Evolutionary conservation across 352 stramenopile species (phyloP).

Genomic region (Globisporangium abappressorium): DNA sequence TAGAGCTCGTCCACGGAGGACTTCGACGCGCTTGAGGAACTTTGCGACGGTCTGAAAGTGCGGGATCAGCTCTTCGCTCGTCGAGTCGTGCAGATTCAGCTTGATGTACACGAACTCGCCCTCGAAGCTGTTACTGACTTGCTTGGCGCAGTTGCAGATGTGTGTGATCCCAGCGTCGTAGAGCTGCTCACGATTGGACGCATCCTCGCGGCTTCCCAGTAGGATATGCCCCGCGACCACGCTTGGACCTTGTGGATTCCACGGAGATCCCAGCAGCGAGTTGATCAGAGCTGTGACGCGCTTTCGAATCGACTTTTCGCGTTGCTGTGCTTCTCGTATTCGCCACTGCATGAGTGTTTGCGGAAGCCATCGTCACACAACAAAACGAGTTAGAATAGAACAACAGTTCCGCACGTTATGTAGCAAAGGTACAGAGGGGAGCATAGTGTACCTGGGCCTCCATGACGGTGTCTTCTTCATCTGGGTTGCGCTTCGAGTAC

Average conservation of each 20-base stretch:
- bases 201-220: conserved; percentile 43
- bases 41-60: conserved; percentile 51
- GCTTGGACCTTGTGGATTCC: conserved; percentile 20
- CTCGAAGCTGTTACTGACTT: conserved; percentile 57
- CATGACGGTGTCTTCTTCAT: conserved; percentile 50
- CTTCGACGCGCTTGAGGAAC: conserved; percentile 54
- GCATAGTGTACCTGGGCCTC: conserved; percentile 29
- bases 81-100: conserved; percentile 44
- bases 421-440: not conserved
- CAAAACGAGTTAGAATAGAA: not conserved
- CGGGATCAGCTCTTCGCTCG: conserved; percentile 49
- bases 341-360: conserved; percentile 26
- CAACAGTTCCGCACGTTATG: not conserved
- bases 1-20: conserved; percentile 40
- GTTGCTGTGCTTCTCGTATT: conserved; percentile 31
- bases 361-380: not conserved
- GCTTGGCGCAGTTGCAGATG: conserved; percentile 57
- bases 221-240: conserved; percentile 49
- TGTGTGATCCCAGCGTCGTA: conserved; percentile 47
- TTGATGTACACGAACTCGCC: conserved; percentile 69
- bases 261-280: conserved; percentile 21
- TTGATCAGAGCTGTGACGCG: conserved; percentile 25
- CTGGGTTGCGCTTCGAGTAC: conserved; percentile 46
- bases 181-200: conserved; percentile 37
- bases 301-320: conserved; percentile 27